Base-by-base conservation (phyloP, 495 filamentous ascomycete genomes). In the Cetradonia linearis region DNA sequence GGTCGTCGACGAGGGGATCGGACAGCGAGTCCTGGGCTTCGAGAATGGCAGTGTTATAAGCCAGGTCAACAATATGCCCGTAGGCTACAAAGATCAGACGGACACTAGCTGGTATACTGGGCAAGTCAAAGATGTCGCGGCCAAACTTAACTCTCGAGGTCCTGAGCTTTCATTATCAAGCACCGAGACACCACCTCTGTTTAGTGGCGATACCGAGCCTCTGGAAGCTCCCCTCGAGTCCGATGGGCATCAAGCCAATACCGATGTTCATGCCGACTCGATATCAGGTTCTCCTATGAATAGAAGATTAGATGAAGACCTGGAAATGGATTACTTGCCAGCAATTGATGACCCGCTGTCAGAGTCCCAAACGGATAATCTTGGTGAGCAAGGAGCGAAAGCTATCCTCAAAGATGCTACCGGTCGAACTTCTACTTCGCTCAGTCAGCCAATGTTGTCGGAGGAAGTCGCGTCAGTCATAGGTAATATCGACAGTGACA, bases 11-110 rank as follows among this genome's bases (percentile, higher is more conserved):
- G 88, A 95, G 67, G 84, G 83, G 0, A 80, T 80, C 2, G 81
- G 84, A 0, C 89, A 93, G 66, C 86, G 85, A 65, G 78, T 91
- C 25, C 78, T 93, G 5, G 83, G 84, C n/a, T 86, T 95, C 62
- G 80, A 85, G 47, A 81, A 82, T 57, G 86, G 83, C 2, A 82
- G 79, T 48, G 74, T 95, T 25, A 70, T 81, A 27, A 91, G 81
- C 62, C 84, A 89, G 63, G 70, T 74, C 1, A 86, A 83, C 67
- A 80, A 61, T 64, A 79, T 67, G 55, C 69, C 66, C 25, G 60
- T 63, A 59, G 74, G 82, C 33, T 96, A 96, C 68, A 78, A 78
- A 57, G 85, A 91, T 44, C 87, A 95, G 69, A 86, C 86, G 10
- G 78, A 81, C 27, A 77, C 73, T 7, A 91, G 88, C 70, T 92